Evolutionary conservation across 164 flowering plant genomes (phyloP), one percentile per base, ranked within the genome.

Genomic region (Hamamelis virginiana): DNA sequence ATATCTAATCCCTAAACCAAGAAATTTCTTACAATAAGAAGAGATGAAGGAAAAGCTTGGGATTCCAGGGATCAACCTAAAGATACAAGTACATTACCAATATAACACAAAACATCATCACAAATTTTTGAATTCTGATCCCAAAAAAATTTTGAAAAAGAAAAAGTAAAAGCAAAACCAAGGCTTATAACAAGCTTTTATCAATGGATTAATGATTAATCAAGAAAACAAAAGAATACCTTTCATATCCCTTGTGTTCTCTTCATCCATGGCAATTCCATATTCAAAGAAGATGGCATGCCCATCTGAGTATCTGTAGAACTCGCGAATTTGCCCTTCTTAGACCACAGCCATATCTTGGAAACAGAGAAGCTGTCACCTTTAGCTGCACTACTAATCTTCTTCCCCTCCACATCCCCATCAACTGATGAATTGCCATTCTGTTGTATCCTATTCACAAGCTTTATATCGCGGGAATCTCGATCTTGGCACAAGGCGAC

Each of bases 341-440:
- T 87, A 8, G 85, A 62, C 91, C 89, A 85, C 1, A 78, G 78
- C 91, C 91, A 87, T 59, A 87, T 87, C 80, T 87, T 87, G 25
- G 91, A 87, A 62, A 85, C 85, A 16, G 89, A 87, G 64, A 72
- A 87, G 69, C 91, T 87, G 57, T 87, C 89, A 9, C 82, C 81
- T 74, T 77, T 86, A 26, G 80, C 50, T 41, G 82, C 79, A 57
- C 72, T 79, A 57, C 69, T 72, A 51, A 86, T 82, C 80, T 76
- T 84, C 76, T 80, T 82, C 21, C 82, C 87, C 10, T 82, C 88
- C 67, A 38, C 44, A 53, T 75, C 82, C 11, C 51, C 71, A 23
- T 74, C 78, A 66, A 23, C 69, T 9, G 78, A 62, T 59, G 76
- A 44, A 72, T 69, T 70, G 13, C 65, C 64, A 27, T 25, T 62